Conservation (phyloP, 139 green algal genomes). For the Chlorella ohadii region DNA sequence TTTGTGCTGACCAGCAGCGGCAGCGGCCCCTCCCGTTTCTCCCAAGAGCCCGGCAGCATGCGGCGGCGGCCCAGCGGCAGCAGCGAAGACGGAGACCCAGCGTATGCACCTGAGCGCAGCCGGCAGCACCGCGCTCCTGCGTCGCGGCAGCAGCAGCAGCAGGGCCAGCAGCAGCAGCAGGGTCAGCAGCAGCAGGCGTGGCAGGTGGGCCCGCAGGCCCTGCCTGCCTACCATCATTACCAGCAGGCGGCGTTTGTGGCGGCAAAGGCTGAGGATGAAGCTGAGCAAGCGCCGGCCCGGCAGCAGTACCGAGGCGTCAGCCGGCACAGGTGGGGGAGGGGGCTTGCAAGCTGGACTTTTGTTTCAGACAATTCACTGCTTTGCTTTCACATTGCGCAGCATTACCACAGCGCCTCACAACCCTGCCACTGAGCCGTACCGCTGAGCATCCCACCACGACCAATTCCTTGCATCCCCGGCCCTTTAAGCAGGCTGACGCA, state of each 20-base stretch:
- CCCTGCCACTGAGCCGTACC: no score
- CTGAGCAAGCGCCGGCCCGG: not conserved
- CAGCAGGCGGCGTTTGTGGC: not conserved
- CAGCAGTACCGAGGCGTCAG: slow-evolving; percentile 40
- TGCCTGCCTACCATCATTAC: not conserved
- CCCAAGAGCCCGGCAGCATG: not conserved
- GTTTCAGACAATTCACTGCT: no score
- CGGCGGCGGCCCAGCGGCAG: not conserved
- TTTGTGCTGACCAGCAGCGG: not conserved
- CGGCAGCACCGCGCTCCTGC: not conserved
- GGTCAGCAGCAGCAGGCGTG: not conserved
- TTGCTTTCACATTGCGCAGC: no score
- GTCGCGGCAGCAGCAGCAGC: not conserved
- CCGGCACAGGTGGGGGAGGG: slow-evolving; percentile 29
- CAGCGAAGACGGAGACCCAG: not conserved
- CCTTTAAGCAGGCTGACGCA: slow-evolving; percentile 65
- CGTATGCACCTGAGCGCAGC: not conserved
- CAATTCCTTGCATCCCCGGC: not conserved
- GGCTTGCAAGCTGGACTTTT: not conserved
- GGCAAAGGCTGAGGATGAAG: not conserved
- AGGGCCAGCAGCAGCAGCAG: not conserved
- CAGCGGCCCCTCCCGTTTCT: not conserved
- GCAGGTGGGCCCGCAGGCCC: not conserved
- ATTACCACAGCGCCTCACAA: no score
- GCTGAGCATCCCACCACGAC: no score